Evolutionary conservation across 768 basidiomycete species (phyloP).

Genomic region (Hemileccinum impolitum): DNA sequence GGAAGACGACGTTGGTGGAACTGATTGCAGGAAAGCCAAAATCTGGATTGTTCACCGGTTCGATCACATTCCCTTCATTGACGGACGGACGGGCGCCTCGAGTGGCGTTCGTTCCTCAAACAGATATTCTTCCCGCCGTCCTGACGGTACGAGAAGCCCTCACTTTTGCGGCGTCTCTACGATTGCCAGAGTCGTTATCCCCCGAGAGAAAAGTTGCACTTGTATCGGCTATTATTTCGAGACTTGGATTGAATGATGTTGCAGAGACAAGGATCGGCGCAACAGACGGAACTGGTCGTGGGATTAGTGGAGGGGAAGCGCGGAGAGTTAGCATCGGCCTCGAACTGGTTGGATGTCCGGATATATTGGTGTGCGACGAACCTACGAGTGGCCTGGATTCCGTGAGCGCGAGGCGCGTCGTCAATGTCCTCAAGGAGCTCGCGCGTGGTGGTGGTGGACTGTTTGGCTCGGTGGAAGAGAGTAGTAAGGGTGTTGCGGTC

Average conservation of each 20-base stretch:
- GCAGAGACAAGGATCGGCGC: conserved; percentile 67
- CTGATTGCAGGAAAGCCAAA: conserved; percentile 84
- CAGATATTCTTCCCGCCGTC: conserved; percentile 75
- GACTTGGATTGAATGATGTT: conserved; percentile 71
- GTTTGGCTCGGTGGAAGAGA: conserved; percentile 21
- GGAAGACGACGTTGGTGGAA: conserved; percentile 90
- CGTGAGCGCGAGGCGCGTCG: conserved; percentile 77
- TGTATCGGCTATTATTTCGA: conserved; percentile 68
- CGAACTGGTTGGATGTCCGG: conserved; percentile 82
- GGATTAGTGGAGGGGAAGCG: conserved; percentile 91
- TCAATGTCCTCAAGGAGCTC: conserved; percentile 72
- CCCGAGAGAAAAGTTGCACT: conserved; percentile 59
- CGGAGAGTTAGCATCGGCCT: conserved; percentile 87
- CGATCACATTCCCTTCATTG: conserved; percentile 52
- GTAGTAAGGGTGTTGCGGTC: conserved; percentile 68
- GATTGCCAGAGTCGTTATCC: conserved; percentile 71
- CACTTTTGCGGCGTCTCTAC: conserved; percentile 80
- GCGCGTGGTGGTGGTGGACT: conserved; percentile 44
- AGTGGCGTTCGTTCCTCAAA: conserved; percentile 85
- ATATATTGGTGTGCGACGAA: conserved; percentile 84
- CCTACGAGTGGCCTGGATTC: conserved; percentile 84
- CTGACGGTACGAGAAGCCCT: conserved; percentile 82
- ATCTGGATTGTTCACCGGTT: conserved; percentile 63
- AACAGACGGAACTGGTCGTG: conserved; percentile 65
- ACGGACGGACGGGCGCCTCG: conserved; percentile 40